A percentile compares a stretch with the other conserved stretches of the same genome.
phyloP scores from a whole-genome alignment of 352 stramenopile genomes.

The Peronospora belbahrii region DNA sequence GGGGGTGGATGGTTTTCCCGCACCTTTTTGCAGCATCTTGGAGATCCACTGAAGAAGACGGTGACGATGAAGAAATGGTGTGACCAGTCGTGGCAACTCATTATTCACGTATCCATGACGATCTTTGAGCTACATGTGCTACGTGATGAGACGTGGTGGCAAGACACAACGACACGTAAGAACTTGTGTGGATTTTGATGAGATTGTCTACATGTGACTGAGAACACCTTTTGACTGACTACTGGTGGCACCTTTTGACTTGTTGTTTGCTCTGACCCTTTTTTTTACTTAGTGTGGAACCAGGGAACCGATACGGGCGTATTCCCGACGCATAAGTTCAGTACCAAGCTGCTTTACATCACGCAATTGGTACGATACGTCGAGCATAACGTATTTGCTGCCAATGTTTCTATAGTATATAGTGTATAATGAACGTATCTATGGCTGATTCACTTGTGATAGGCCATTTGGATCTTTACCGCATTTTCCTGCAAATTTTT shows the following conservation, averaged over 20 bases:
- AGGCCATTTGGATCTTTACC: slow-evolving; percentile 87
- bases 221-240: neutral
- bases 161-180: slow-evolving; percentile 77
- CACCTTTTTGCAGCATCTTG: slow-evolving; percentile 70
- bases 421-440: neutral
- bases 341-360: slow-evolving; percentile 78
- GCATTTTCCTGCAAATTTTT: slow-evolving; percentile 86
- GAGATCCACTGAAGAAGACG: slow-evolving; percentile 71
- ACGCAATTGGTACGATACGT: slow-evolving; percentile 52
- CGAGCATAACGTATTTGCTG: neutral
- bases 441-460: neutral
- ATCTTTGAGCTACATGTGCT: slow-evolving; percentile 81
- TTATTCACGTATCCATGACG: slow-evolving; percentile 77
- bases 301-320: slow-evolving; percentile 56
- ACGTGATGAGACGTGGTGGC: slow-evolving; percentile 75
- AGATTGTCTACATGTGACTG: neutral
- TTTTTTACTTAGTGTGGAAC: slow-evolving; percentile 55
- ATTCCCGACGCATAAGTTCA: slow-evolving; percentile 76
- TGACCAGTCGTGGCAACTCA: slow-evolving; percentile 85
- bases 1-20: slow-evolving; percentile 65
- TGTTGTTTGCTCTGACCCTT: neutral
- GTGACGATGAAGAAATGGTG: slow-evolving; percentile 86
- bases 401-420: neutral
- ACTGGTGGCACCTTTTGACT: neutral
- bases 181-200: neutral